Percentiles rank a stretch among this genome's conserved stretches.
These are phyloP conservation scores for Golubevia pallescens DNA, from an alignment of 1,284 basidiomycete species.

Conservation along the genomic window DNA sequence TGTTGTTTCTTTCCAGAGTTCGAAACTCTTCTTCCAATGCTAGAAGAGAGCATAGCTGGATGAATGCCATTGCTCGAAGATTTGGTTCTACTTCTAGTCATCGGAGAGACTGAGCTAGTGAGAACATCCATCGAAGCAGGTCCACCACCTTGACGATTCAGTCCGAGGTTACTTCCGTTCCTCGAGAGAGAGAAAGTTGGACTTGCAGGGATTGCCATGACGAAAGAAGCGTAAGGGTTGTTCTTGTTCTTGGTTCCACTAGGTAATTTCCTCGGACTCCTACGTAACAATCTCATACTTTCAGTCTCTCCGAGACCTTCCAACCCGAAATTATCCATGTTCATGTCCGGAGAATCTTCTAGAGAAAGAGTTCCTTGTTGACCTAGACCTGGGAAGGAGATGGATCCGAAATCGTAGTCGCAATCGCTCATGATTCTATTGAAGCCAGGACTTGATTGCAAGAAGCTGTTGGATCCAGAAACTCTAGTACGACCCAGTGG, in stretches of 20 bases:
- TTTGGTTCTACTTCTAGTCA: conserved; percentile 33
- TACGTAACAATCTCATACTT: conserved; percentile 24
- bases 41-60: conserved; percentile 31
- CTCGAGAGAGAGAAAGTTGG: background rate
- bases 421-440: conserved; percentile 50
- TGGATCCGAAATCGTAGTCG: conserved; percentile 34
- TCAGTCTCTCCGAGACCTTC: background rate
- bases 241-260: conserved; percentile 33
- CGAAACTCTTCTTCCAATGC: conserved; percentile 15
- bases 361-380: background rate
- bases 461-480: conserved; percentile 8
- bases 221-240: conserved; percentile 50
- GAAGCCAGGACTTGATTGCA: conserved; percentile 52
- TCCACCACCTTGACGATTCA: background rate
- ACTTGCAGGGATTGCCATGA: background rate
- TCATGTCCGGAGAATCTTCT: background rate
- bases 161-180: background rate
- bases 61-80: conserved; percentile 24
- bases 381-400: background rate
- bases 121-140: background rate
- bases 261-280: conserved; percentile 59
- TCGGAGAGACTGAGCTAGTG: conserved; percentile 25
- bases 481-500: background rate
- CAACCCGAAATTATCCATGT: no score
- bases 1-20: conserved; percentile 10